Percentiles rank a stretch among this genome's conserved stretches.
These are phyloP conservation scores for Astragalus membranaceus DNA, from an alignment of 306 rosid species.

Conservation along the genomic window DNA sequence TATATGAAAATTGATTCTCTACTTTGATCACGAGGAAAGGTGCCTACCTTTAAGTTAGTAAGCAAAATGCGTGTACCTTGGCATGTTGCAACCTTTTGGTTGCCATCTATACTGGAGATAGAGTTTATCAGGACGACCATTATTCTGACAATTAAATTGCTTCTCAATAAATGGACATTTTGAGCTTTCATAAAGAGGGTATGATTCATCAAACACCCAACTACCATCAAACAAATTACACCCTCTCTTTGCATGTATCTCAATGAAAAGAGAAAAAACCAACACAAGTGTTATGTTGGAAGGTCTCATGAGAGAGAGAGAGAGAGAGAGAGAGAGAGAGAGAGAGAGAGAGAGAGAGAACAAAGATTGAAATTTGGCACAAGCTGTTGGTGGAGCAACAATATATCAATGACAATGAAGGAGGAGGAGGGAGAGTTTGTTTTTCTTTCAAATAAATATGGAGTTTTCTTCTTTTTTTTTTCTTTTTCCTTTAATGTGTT, in stretches of 20 bases:
- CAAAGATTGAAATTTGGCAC: neutral
- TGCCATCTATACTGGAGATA: slow-evolving; percentile 71
- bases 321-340: neutral
- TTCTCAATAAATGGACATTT: slow-evolving; percentile 50
- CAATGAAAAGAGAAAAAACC: slow-evolving; percentile 7
- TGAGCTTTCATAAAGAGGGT: slow-evolving; percentile 49
- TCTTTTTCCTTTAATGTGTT: neutral
- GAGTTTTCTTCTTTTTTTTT: neutral
- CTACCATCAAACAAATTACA: slow-evolving; percentile 52
- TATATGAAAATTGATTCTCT: no score
- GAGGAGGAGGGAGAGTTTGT: neutral
- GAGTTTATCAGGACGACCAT: slow-evolving; percentile 58
- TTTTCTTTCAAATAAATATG: neutral
- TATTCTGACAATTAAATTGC: slow-evolving; percentile 45
- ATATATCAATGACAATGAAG: neutral
- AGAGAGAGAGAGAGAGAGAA: neutral
- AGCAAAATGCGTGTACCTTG: no score
- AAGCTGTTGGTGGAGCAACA: neutral
- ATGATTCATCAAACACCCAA: slow-evolving; percentile 55
- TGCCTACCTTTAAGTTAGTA: no score
- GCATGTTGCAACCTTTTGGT: slow-evolving; percentile 50
- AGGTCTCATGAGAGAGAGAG: slow-evolving; percentile 22
- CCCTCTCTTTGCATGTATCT: neutral
- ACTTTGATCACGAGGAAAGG: no score
- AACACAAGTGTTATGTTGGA: neutral